These are phyloP conservation scores for Allium fistulosum DNA, from an alignment of 106 monocot genomes.

Conservation along the genomic window DNA sequence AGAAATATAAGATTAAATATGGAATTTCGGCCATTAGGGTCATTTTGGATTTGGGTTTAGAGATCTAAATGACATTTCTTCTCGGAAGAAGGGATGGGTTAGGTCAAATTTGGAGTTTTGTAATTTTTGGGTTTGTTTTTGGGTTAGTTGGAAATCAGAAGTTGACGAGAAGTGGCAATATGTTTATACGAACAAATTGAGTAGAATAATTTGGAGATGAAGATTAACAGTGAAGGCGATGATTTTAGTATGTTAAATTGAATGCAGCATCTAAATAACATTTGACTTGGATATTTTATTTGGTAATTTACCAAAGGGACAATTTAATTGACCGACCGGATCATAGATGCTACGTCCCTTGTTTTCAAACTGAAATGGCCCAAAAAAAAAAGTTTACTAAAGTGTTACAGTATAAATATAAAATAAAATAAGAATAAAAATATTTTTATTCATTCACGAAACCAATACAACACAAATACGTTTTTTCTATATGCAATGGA, in stretches of 20 bases:
- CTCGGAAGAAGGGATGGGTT: not conserved
- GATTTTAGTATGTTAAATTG: too few relatives aligned
- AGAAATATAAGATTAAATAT: not conserved
- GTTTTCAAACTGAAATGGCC: too few relatives aligned
- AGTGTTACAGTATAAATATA: too few relatives aligned
- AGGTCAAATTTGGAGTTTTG: not conserved
- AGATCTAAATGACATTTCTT: slow-evolving; percentile 8
- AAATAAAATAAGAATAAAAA: too few relatives aligned
- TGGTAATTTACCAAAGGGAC: too few relatives aligned
- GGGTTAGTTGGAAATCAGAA: slow-evolving; percentile 1
- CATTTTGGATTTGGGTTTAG: slow-evolving; percentile 2
- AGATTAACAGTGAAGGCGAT: not conserved
- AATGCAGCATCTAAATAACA: not conserved
- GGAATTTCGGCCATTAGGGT: slow-evolving; percentile 1
- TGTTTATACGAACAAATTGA: not conserved
- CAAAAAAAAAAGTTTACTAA: too few relatives aligned
- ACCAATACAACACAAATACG: too few relatives aligned
- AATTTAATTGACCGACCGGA: too few relatives aligned
- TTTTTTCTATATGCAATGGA: too few relatives aligned
- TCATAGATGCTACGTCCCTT: too few relatives aligned
- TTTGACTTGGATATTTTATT: too few relatives aligned
- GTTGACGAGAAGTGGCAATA: not conserved
- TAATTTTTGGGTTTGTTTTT: slow-evolving; percentile 4
- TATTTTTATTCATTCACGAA: too few relatives aligned
- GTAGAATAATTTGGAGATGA: not conserved